Evolutionary conservation across 2,329 filamentous ascomycete species (phyloP).

Genomic region (Colletotrichum cuscutae): DNA sequence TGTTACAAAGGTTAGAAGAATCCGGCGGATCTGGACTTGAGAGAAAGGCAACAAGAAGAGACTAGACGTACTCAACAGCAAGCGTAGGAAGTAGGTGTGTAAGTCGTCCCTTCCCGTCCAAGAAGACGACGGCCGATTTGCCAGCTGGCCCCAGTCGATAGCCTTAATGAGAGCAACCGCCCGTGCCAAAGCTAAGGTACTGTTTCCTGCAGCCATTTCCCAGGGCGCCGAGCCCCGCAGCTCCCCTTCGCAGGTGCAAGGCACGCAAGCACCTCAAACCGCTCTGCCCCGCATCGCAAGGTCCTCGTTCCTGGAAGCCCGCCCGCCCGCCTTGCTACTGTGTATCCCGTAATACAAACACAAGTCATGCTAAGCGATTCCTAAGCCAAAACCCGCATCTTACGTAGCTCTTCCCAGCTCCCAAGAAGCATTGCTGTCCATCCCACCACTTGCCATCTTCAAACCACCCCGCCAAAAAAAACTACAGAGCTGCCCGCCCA

Average conservation of each 20-base stretch:
- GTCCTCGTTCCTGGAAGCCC: constrained; percentile 23
- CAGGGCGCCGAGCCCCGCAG: constrained; percentile 20
- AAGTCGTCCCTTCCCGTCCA: neutral
- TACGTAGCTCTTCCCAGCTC: neutral
- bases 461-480: neutral
- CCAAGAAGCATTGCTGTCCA: neutral
- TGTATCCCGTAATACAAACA: neutral
- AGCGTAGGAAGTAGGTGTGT: neutral
- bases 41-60: neutral
- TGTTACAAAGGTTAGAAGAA: neutral
- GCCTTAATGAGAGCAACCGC: neutral
- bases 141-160: neutral
- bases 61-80: neutral
- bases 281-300: constrained; percentile 32
- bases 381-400: constrained; percentile 1
- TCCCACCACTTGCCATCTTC: neutral
- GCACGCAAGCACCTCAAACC: constrained; percentile 23
- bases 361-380: neutral
- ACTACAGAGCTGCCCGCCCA: neutral
- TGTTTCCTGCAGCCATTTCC: constrained; percentile 12
- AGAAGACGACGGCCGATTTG: neutral
- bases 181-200: neutral
- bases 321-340: neutral
- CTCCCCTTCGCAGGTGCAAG: constrained; percentile 8
- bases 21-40: neutral